Percentiles rank a stretch among this genome's conserved stretches.
These are phyloP conservation scores for Pisolithus tinctorius DNA, from an alignment of 768 basidiomycete genomes.

Conservation along the genomic window DNA sequence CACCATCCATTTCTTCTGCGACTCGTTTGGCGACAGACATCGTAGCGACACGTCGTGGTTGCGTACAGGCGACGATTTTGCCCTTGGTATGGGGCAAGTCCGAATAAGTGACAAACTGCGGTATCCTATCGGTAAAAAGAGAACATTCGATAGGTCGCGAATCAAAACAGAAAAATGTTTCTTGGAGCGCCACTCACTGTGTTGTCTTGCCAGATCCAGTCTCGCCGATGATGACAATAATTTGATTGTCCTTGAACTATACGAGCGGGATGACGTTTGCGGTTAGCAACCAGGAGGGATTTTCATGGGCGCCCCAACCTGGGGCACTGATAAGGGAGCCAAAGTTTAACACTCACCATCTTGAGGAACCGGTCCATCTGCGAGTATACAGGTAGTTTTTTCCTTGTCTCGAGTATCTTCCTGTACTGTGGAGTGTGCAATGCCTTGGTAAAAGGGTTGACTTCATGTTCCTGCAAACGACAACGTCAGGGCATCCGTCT, in stretches of 20 bases:
- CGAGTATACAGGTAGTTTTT: slow-evolving; percentile 83
- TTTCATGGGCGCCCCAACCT: background rate
- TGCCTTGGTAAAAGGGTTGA: slow-evolving; percentile 84
- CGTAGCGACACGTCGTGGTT: slow-evolving; percentile 92
- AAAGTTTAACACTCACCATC: slow-evolving; percentile 53
- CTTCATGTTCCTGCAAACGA: slow-evolving; percentile 53
- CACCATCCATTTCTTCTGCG: slow-evolving; percentile 98
- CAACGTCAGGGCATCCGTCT: background rate
- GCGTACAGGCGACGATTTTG: slow-evolving; percentile 93
- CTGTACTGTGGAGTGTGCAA: slow-evolving; percentile 75
- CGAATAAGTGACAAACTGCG: slow-evolving; percentile 92
- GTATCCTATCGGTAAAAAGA: slow-evolving; percentile 55
- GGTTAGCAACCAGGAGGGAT: background rate
- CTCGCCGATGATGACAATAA: slow-evolving; percentile 88
- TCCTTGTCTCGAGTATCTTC: slow-evolving; percentile 79
- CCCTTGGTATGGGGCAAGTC: slow-evolving; percentile 87
- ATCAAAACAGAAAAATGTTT: slow-evolving; percentile 10
- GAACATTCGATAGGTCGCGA: slow-evolving; percentile 22
- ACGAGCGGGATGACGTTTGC: background rate
- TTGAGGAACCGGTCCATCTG: slow-evolving; percentile 92
- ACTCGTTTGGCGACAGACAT: slow-evolving; percentile 99
- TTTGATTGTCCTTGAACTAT: slow-evolving; percentile 48
- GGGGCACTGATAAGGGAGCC: background rate
- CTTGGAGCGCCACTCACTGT: slow-evolving; percentile 52
- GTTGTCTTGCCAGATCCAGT: slow-evolving; percentile 96